Evolutionary conservation across 2,329 filamentous ascomycete species (phyloP), one percentile per base, ranked within the genome.

Genomic region (Ceratocystis cubensis): DNA sequence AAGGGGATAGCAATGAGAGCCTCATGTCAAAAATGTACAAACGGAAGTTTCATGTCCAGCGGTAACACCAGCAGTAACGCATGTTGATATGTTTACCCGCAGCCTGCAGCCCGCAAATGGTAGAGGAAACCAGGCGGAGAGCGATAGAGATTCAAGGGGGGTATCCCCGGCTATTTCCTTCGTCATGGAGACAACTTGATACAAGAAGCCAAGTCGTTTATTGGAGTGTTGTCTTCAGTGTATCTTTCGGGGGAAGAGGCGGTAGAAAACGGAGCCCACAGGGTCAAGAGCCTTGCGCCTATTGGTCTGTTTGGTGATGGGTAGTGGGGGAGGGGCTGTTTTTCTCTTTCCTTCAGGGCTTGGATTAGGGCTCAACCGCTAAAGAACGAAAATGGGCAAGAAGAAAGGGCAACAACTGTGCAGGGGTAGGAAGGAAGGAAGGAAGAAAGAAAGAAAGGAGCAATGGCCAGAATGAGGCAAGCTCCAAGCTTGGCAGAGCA

Each of bases 391-490:
- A 13, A 61, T 15, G 7, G 5, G n/a, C n/a, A 45, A 45, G 48
- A 30, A 48, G 45, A 33, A 63, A 10, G 33, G 33, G n/a, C 41
- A 22, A 30, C 30, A 15, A 17, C 20, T 44, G 6, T 37, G 44
- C 30, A 37, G 33, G 41, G 20, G 44, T 25, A 22, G 33, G 17
- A 63, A 63, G 41, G 61, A 63, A 37, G n/a, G n/a, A 20, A 20
- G 33, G 10, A 37, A 37, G 8, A 37, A 7, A 33, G n/a, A 61
- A 61, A 22, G 33, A 25, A 63, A 63, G 61, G 61, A 63, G 61
- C 61, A 63, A 46, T 63, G 28, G 28, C 61, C 61, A 63, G 45
- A 63, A 63, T 45, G 44, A 50, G 61, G 61, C 61, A 63, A 50
- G 45, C 61, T 33, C 56, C 56, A 59, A 33, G 56, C 56, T 59